Conservation (phyloP, 2,329 filamentous ascomycete species). For the Beauveria bassiana region DNA sequence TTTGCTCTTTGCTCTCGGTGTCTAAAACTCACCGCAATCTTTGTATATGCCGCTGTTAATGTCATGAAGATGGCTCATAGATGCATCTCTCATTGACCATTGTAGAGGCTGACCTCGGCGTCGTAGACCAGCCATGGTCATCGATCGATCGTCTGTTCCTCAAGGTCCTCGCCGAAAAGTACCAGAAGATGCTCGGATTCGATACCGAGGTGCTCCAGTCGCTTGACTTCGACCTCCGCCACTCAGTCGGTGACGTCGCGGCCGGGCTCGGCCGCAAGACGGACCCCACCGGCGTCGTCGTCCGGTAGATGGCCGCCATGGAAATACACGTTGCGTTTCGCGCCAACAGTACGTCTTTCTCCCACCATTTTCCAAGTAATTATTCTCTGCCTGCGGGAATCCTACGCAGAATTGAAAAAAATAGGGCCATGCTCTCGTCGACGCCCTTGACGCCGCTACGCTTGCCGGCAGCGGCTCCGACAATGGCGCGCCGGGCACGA, state of each 20-base stretch:
- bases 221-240: conserved; percentile 26
- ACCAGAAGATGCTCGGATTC: conserved; percentile 23
- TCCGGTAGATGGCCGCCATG: conserved; percentile 4
- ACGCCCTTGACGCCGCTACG: conserved; percentile 37
- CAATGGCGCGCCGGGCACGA: conserved; percentile 40
- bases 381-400: too few relatives aligned
- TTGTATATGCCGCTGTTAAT: background rate
- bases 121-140: conserved; percentile 21
- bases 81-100: background rate
- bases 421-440: conserved; percentile 16
- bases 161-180: conserved; percentile 20
- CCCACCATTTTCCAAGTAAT: too few relatives aligned
- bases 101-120: background rate
- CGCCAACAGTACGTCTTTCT: conserved; percentile 17
- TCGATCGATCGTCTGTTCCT: conserved; percentile 31
- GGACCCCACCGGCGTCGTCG: conserved; percentile 9
- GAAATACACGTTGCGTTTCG: conserved; percentile 24
- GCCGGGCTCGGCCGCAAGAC: conserved; percentile 24
- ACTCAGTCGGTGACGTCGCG: conserved; percentile 21
- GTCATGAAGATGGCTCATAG: background rate
- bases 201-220: conserved; percentile 28
- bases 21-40: background rate
- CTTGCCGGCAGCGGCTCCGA: conserved; percentile 36
- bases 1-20: background rate
- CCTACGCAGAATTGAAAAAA: too few relatives aligned